phyloP scores from a whole-genome alignment of 73 alveolate species.

The Blepharisma stoltei region DNA sequence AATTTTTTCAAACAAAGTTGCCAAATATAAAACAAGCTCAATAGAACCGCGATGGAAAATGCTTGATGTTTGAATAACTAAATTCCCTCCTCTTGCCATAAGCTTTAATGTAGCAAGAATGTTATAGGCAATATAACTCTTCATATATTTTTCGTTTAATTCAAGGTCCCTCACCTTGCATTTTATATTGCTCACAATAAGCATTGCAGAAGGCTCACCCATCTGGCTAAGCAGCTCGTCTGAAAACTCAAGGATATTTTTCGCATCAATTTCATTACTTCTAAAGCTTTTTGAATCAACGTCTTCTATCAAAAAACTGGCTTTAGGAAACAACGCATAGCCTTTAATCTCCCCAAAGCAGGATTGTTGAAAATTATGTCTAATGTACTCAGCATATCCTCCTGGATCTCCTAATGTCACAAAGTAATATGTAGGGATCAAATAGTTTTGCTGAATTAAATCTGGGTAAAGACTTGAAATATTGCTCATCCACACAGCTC shows the following conservation, averaged over 20 bases:
- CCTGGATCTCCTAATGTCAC: conserved; percentile 6
- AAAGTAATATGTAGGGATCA: background rate
- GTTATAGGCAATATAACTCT: background rate
- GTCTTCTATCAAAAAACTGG: background rate
- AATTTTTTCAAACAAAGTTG: background rate
- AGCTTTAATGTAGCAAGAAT: background rate
- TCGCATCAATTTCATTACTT: background rate
- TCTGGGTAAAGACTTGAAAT: background rate
- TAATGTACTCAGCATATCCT: conserved; percentile 3
- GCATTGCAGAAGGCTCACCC: conserved; percentile 6
- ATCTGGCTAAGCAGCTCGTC: background rate
- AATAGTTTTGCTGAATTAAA: background rate
- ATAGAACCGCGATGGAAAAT: background rate
- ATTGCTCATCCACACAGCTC: conserved; percentile 2
- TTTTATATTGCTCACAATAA: background rate
- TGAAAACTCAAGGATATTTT: background rate
- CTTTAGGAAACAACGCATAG: background rate
- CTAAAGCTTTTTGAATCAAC: background rate
- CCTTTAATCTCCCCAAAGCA: background rate
- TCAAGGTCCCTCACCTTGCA: background rate
- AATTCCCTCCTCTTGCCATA: conserved; percentile 9
- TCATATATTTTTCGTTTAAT: conserved; percentile 9
- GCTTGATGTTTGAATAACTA: background rate
- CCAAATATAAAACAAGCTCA: background rate
- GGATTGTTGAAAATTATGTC: background rate